Percentiles rank a stretch among this genome's conserved stretches.
These are phyloP conservation scores for Fusarium azukiicola DNA, from an alignment of 2,329 filamentous ascomycete genomes.

Conservation along the genomic window DNA sequence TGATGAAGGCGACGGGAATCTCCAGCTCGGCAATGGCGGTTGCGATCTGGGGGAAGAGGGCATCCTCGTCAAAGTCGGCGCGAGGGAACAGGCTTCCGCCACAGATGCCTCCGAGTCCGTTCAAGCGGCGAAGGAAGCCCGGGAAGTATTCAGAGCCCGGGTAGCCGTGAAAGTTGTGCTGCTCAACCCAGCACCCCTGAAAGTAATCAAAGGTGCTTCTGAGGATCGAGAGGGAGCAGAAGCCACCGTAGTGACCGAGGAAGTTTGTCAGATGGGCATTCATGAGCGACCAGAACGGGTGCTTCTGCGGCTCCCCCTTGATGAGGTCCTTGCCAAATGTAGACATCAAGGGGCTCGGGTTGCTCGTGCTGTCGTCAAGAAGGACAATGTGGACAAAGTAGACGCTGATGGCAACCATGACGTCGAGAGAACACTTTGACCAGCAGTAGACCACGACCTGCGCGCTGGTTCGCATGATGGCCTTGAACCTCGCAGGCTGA, in stretches of 20 bases:
- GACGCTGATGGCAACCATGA: background rate
- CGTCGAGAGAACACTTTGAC: background rate
- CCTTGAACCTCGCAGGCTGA: background rate
- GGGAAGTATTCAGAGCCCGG: background rate
- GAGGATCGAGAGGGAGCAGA: background rate
- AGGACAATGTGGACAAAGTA: background rate
- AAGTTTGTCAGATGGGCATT: background rate
- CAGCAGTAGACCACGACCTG: background rate
- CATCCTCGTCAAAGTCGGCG: background rate
- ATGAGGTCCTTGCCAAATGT: background rate
- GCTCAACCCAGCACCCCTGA: background rate
- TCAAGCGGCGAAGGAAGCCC: background rate
- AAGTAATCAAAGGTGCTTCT: constrained; percentile 1
- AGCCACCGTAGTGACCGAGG: background rate
- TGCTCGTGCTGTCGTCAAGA: background rate
- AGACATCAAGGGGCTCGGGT: background rate
- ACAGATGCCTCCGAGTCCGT: background rate
- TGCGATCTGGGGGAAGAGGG: background rate
- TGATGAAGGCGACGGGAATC: background rate
- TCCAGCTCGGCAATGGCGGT: background rate
- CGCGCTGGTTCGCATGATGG: background rate
- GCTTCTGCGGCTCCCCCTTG: background rate
- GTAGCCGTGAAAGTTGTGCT: background rate
- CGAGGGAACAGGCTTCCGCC: background rate
- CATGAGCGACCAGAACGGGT: background rate